Percentiles rank a stretch among this genome's conserved stretches.
Evolutionary conservation across 257 asterid genomes (phyloP).

Genomic region (Salvia rosmarinus): DNA sequence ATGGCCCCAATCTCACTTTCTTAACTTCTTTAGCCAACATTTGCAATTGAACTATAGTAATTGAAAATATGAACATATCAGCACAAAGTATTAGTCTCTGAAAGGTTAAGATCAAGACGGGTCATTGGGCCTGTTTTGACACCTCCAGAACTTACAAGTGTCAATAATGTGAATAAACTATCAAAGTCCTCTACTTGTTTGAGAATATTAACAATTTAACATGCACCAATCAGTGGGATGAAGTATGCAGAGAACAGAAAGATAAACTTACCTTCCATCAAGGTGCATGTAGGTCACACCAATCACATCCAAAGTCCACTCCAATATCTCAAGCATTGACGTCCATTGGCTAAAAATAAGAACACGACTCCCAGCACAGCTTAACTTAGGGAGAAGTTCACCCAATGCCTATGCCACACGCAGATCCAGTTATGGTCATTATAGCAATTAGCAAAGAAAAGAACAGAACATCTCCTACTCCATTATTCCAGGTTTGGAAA

Average conservation of each 20-base stretch:
- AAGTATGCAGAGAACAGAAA: slow-evolving; percentile 22
- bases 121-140: no score
- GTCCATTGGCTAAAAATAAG: slow-evolving; percentile 99
- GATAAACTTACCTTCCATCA: slow-evolving; percentile 78
- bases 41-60: slow-evolving; percentile 5
- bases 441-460: slow-evolving; percentile 30
- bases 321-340: slow-evolving; percentile 95
- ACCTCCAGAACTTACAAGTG: no score
- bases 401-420: slow-evolving; percentile 66
- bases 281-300: slow-evolving; percentile 95
- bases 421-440: slow-evolving; percentile 31
- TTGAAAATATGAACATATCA: background rate
- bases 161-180: no score
- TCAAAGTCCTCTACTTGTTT: background rate
- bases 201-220: slow-evolving; percentile 7
- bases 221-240: slow-evolving; percentile 29
- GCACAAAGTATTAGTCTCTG: no score
- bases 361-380: slow-evolving; percentile 77
- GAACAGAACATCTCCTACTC: slow-evolving; percentile 25
- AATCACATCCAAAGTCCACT: slow-evolving; percentile 97
- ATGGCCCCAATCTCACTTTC: no score
- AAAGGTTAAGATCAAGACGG: no score
- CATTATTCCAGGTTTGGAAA: slow-evolving; percentile 18
- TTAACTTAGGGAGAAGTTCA: slow-evolving; percentile 75
- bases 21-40: slow-evolving; percentile 13